A percentile compares a stretch with the other conserved stretches of the same genome.
These are phyloP conservation scores for Aspergillus floridensis DNA, from an alignment of 2,329 filamentous ascomycete genomes.

Conservation along the genomic window DNA sequence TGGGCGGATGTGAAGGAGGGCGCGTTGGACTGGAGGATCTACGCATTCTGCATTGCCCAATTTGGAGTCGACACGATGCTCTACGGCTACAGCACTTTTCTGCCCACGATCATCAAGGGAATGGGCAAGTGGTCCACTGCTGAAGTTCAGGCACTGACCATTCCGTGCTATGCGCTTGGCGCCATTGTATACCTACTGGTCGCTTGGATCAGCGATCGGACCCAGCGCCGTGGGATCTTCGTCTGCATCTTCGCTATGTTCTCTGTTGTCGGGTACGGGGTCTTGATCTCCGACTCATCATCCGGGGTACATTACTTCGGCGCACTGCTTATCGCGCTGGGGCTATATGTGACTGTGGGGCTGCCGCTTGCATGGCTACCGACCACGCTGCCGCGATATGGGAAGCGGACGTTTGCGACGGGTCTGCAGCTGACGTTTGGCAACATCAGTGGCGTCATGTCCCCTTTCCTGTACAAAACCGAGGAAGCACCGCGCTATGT, in stretches of 20 bases:
- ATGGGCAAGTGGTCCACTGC: conserved; percentile 63
- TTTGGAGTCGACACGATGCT: conserved; percentile 75
- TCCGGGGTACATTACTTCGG: conserved; percentile 70
- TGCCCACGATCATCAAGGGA: conserved; percentile 73
- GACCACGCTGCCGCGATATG: conserved; percentile 70
- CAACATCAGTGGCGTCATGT: conserved; percentile 70
- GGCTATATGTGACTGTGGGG: conserved; percentile 63
- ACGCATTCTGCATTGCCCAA: conserved; percentile 65
- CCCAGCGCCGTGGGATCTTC: conserved; percentile 65
- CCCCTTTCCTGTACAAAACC: conserved; percentile 56
- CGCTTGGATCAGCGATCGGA: conserved; percentile 65
- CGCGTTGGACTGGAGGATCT: conserved; percentile 73
- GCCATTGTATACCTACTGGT: conserved; percentile 66
- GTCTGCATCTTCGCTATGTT: conserved; percentile 61
- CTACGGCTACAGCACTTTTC: conserved; percentile 74
- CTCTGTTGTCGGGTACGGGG: conserved; percentile 66
- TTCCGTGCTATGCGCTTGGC: conserved; percentile 73
- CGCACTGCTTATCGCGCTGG: conserved; percentile 72
- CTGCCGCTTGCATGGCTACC: conserved; percentile 58
- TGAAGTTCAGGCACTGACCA: conserved; percentile 71
- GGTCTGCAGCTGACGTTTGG: conserved; percentile 69
- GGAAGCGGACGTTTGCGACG: conserved; percentile 70
- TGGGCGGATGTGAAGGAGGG: conserved; percentile 64
- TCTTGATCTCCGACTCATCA: conserved; percentile 61
- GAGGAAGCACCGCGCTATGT: conserved; percentile 58